These are phyloP conservation scores for Pulveroboletus sp. DNA, from an alignment of 768 basidiomycete genomes.

Conservation along the genomic window DNA sequence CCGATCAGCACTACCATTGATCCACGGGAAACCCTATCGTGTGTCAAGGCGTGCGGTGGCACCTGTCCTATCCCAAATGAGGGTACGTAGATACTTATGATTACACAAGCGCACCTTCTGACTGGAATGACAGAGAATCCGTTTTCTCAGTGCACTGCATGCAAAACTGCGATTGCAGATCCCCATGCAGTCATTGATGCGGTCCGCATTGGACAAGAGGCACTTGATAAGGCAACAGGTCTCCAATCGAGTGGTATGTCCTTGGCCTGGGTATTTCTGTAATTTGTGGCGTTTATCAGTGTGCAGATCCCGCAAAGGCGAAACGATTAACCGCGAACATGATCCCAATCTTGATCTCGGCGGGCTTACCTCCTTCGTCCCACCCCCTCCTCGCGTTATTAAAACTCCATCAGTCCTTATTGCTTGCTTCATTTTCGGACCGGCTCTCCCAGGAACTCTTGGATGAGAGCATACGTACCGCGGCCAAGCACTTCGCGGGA, in stretches of 20 bases:
- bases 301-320: constrained; percentile 54
- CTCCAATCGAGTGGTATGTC: constrained; percentile 56
- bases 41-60: constrained; percentile 67
- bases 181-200: constrained; percentile 59
- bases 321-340: constrained; percentile 60
- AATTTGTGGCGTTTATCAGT: background rate
- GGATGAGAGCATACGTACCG: constrained; percentile 59
- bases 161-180: constrained; percentile 45
- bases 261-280: background rate
- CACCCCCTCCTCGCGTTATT: constrained; percentile 76
- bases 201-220: constrained; percentile 67
- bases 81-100: constrained; percentile 36
- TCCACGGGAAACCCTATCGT: constrained; percentile 63
- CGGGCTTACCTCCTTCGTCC: constrained; percentile 56
- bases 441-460: constrained; percentile 46
- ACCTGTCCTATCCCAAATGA: constrained; percentile 56
- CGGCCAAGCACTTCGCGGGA: constrained; percentile 52
- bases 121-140: constrained; percentile 39
- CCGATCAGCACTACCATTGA: constrained; percentile 38
- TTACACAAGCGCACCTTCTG: background rate
- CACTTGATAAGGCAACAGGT: constrained; percentile 62
- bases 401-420: constrained; percentile 67
- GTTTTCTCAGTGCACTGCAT: constrained; percentile 50
- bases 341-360: constrained; percentile 58
- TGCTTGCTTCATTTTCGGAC: constrained; percentile 47